Conservation (phyloP, 495 filamentous ascomycete genomes). For the Podospora fimiseda region DNA sequence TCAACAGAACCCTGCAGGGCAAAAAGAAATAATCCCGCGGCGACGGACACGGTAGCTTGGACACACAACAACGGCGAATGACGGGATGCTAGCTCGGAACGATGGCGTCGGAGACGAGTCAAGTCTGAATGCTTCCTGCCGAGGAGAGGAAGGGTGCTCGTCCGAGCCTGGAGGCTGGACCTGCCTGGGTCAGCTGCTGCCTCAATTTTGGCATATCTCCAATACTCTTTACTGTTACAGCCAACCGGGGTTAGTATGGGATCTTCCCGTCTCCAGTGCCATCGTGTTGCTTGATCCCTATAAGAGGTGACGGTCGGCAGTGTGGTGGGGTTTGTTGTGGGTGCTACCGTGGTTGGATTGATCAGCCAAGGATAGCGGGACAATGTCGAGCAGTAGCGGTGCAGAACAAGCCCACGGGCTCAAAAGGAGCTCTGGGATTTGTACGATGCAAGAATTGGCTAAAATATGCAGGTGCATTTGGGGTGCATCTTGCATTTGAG, state of each 20-base stretch:
- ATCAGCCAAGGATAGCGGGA: constrained; percentile 4
- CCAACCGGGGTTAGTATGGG: not conserved
- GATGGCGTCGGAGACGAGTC: not conserved
- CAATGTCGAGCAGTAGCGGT: constrained; percentile 15
- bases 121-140: no score
- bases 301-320: not conserved
- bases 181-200: no score
- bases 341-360: constrained; percentile 7
- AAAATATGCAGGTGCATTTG: not conserved
- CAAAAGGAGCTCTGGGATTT: constrained; percentile 18
- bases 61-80: not conserved
- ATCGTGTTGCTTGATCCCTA: not conserved
- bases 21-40: not conserved
- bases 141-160: no score
- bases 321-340: not conserved
- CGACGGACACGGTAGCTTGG: not conserved
- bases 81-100: not conserved
- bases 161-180: no score
- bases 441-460: constrained; percentile 15
- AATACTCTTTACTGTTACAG: not conserved
- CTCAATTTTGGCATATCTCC: no score
- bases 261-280: not conserved
- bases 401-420: constrained; percentile 21
- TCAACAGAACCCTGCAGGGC: not conserved
- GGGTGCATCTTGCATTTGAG: not conserved